Percentiles rank a stretch among this genome's conserved stretches.
Conservation (phyloP, 2,329 filamentous ascomycete species). For the Pyrenochaeta sp. region DNA sequence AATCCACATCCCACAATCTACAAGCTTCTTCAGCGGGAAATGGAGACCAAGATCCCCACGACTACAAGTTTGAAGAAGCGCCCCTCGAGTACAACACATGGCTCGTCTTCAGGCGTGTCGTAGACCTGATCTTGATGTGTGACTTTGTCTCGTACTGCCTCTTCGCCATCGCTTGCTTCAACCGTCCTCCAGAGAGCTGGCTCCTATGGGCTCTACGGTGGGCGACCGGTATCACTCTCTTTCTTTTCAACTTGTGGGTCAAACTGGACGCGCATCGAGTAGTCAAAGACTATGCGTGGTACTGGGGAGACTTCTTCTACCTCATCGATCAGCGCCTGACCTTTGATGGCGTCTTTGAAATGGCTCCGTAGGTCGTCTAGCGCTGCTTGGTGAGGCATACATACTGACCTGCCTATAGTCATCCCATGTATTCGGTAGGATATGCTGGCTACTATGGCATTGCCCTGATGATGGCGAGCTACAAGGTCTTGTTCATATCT, state of each 20-base stretch:
- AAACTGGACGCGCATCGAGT: slow-evolving; percentile 97
- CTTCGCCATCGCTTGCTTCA: slow-evolving; percentile 88
- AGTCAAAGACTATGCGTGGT: slow-evolving; percentile 99
- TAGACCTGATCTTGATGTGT: slow-evolving; percentile 98
- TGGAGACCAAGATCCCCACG: slow-evolving; percentile 92
- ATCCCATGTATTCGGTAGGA: slow-evolving; percentile 57
- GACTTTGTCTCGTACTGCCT: slow-evolving; percentile 97
- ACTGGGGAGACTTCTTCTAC: slow-evolving; percentile 99
- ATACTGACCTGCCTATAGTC: slow-evolving; percentile 13
- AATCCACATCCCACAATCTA: slow-evolving; percentile 87
- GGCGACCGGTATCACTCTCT: slow-evolving; percentile 77
- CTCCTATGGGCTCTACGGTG: slow-evolving; percentile 78
- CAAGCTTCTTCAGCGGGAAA: slow-evolving; percentile 82
- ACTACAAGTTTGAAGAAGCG: slow-evolving; percentile 92
- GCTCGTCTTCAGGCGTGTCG: slow-evolving; percentile 93
- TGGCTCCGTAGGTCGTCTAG: slow-evolving; percentile 73
- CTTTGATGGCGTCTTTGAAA: slow-evolving; percentile 98
- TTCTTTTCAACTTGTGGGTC: slow-evolving; percentile 97
- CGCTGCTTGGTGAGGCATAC: background rate
- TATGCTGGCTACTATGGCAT: slow-evolving; percentile 99
- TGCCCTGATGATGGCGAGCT: slow-evolving; percentile 97
- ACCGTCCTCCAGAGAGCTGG: slow-evolving; percentile 77
- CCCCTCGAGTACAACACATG: slow-evolving; percentile 99
- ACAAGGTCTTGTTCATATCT: slow-evolving; percentile 96
- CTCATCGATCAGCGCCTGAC: slow-evolving; percentile 97